Percentiles rank a stretch among this genome's conserved stretches.
phyloP scores from a whole-genome alignment of 805 yeast species.

The Monosporozyma aquatica region DNA sequence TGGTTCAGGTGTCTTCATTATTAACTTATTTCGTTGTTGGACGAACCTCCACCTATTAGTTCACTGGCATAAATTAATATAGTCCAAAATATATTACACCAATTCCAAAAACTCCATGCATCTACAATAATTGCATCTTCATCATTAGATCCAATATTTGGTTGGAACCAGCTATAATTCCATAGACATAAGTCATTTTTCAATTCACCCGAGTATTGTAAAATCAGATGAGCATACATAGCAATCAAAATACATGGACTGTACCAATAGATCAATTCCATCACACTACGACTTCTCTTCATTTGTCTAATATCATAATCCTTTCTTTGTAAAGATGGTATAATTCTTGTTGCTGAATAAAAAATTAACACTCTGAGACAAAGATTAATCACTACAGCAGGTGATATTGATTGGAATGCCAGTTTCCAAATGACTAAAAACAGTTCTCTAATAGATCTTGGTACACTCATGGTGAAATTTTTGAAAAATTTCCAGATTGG shows the following conservation, averaged over 20 bases:
- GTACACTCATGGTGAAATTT: slow-evolving; percentile 25
- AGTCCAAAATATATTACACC: slow-evolving; percentile 83
- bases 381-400: slow-evolving; percentile 72
- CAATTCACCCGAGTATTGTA: slow-evolving; percentile 75
- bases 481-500: slow-evolving; percentile 26
- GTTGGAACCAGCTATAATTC: slow-evolving; percentile 35
- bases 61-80: slow-evolving; percentile 75
- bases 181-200: slow-evolving; percentile 53
- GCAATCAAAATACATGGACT: slow-evolving; percentile 93
- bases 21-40: slow-evolving; percentile 2
- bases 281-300: slow-evolving; percentile 28
- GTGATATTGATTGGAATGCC: slow-evolving; percentile 56
- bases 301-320: slow-evolving; percentile 14
- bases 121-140: slow-evolving; percentile 34
- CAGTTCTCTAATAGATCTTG: slow-evolving; percentile 25
- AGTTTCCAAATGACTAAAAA: slow-evolving; percentile 32
- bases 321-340: slow-evolving; percentile 57
- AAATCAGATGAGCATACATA: slow-evolving; percentile 86
- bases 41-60: slow-evolving; percentile 27
- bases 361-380: slow-evolving; percentile 82
- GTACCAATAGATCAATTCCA: slow-evolving; percentile 67
- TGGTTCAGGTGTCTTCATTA: too few relatives aligned
- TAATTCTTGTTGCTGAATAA: slow-evolving; percentile 86
- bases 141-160: slow-evolving; percentile 6
- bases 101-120: slow-evolving; percentile 96